Evolutionary conservation across 2,329 filamentous ascomycete genomes (phyloP), one percentile per base, ranked within the genome.

Genomic region (Cercospora sesami): DNA sequence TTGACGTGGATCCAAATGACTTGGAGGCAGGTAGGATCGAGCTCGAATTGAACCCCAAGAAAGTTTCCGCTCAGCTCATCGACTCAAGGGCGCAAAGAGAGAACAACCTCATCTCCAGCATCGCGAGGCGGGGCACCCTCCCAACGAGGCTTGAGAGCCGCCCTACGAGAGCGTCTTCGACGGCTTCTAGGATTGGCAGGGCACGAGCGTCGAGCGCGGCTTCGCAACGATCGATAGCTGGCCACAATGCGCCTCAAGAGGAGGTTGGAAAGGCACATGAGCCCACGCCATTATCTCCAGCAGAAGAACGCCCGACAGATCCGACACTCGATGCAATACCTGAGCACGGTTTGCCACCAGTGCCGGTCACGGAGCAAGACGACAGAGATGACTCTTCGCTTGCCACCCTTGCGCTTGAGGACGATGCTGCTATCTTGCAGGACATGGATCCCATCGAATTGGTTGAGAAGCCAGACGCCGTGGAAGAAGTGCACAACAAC

Each of bases 401-500:
- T 14, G 66, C 72, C 4, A 78, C 79, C 4, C 71, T 78, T 5
- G 68, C 62, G 72, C 74, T 82, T 69, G 72, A 77, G 75, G 75
- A 79, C 16, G 76, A 82, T 33, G 73, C 74, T 0, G 74, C 78
- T 0, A 74, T 79, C 8, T 79, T 79, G 9, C 80, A 83, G 5
- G 79, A 81, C n/a, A 73, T 84, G 51, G 80, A 81, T 26, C 80
- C 82, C 1, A 75, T 83, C 48, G 76, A 70, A 21, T 58, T 69
- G 3, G 51, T 82, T 0, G 80, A 82, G 63, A 76, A 81, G 14
- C 69, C 60, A 8, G 30, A 57, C 12, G 71, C 79, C 1, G 75
- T 81, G 39, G 81, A 84, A 18, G 83, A 84, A 70, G 78, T 85
- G 30, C 81, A 85, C 63, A 86, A 85, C 72, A 73, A 74, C 60